These are phyloP conservation scores for Naganishia sp. DNA, from an alignment of 1,284 basidiomycete species.

Conservation along the genomic window DNA sequence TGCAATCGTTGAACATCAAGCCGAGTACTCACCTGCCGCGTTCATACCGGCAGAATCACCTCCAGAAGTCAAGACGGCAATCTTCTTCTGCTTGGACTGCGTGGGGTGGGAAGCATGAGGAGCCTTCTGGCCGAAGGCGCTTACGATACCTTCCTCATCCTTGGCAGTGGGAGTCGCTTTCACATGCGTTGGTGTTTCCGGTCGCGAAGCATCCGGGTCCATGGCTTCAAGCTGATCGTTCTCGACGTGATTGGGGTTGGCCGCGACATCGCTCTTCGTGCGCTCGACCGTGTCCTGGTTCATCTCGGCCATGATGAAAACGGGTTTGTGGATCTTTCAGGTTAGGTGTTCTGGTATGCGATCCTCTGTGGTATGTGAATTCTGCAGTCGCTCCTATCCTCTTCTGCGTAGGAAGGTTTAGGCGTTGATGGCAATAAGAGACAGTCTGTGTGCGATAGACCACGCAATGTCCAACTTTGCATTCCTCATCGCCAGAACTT, in stretches of 20 bases:
- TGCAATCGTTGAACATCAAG: not conserved
- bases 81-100: constrained; percentile 54
- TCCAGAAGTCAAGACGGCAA: constrained; percentile 92
- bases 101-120: not conserved
- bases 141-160: constrained; percentile 23
- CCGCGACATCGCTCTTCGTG: constrained; percentile 23
- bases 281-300: constrained; percentile 16
- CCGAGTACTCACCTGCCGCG: constrained; percentile 61
- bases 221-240: constrained; percentile 30
- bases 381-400: not conserved
- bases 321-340: not conserved
- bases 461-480: not conserved
- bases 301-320: constrained; percentile 22
- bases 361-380: not conserved
- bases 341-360: not conserved
- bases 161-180: constrained; percentile 8
- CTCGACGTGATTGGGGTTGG: constrained; percentile 28
- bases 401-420: not conserved
- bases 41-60: constrained; percentile 98
- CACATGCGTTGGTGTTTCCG: constrained; percentile 15
- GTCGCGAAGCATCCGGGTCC: constrained; percentile 20
- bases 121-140: constrained; percentile 4
- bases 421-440: not conserved
- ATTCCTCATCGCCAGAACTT: not conserved
- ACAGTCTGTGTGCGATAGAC: not conserved